Conservation (phyloP, 2,329 filamentous ascomycete species). For the Cercospora zeina region DNA sequence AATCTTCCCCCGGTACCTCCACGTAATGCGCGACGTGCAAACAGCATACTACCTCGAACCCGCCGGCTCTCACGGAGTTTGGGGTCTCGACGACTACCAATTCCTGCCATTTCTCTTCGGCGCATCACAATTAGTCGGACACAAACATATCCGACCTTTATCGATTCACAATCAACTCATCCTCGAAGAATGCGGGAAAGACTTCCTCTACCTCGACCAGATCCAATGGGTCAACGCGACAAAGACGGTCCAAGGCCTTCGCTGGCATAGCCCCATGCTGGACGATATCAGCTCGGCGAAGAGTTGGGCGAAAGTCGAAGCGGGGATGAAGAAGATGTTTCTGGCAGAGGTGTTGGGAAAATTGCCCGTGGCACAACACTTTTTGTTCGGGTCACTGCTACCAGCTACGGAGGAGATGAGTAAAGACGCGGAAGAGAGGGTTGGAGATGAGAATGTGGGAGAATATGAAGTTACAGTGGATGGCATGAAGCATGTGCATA, state of each 20-base stretch:
- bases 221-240: slow-evolving; percentile 93
- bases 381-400: slow-evolving; percentile 84
- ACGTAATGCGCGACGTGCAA: slow-evolving; percentile 84
- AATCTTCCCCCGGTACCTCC: slow-evolving; percentile 79
- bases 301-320: slow-evolving; percentile 88
- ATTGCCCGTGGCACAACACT: slow-evolving; percentile 97
- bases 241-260: slow-evolving; percentile 89
- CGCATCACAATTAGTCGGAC: slow-evolving; percentile 61
- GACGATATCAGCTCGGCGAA: slow-evolving; percentile 93
- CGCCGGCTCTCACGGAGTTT: slow-evolving; percentile 54
- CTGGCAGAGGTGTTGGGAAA: slow-evolving; percentile 88
- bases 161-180: slow-evolving; percentile 82
- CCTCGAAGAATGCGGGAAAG: slow-evolving; percentile 78
- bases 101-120: slow-evolving; percentile 56
- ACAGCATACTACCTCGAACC: slow-evolving; percentile 95
- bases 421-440: slow-evolving; percentile 57
- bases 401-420: slow-evolving; percentile 82
- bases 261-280: slow-evolving; percentile 98
- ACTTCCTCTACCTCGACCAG: slow-evolving; percentile 90
- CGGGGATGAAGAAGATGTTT: slow-evolving; percentile 96
- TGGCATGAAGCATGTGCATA: slow-evolving; percentile 61
- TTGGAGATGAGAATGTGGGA: slow-evolving; percentile 51
- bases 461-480: slow-evolving; percentile 65
- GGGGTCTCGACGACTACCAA: slow-evolving; percentile 57
- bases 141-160: slow-evolving; percentile 56